A percentile compares a stretch with the other conserved stretches of the same genome.
Evolutionary conservation across 257 asterid genomes (phyloP).

Genomic region (Verbascum thapsus): DNA sequence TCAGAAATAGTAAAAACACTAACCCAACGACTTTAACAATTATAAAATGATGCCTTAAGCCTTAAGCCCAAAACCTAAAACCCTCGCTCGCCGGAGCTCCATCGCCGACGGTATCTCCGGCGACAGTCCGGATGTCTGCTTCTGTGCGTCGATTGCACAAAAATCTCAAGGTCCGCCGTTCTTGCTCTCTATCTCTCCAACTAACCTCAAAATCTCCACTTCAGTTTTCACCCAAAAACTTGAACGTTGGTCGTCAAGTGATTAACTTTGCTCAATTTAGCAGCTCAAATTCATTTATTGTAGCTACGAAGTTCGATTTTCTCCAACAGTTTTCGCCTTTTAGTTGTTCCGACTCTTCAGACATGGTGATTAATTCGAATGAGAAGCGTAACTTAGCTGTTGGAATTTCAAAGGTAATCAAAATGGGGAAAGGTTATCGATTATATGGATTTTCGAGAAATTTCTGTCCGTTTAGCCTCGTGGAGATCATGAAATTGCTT

Average conservation of each 20-base stretch:
- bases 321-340: slow-evolving; percentile 70
- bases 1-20: not conserved
- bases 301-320: slow-evolving; percentile 47
- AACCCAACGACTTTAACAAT: slow-evolving; percentile 1
- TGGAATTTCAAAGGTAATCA: slow-evolving; percentile 65
- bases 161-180: slow-evolving; percentile 49
- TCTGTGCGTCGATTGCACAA: slow-evolving; percentile 45
- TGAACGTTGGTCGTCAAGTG: slow-evolving; percentile 24
- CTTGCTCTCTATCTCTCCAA: slow-evolving; percentile 33
- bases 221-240: slow-evolving; percentile 28
- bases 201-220: slow-evolving; percentile 37
- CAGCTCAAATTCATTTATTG: slow-evolving; percentile 34
- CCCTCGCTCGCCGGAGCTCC: slow-evolving; percentile 47
- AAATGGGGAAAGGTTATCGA: slow-evolving; percentile 39
- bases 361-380: slow-evolving; percentile 51
- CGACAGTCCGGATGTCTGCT: slow-evolving; percentile 58
- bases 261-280: slow-evolving; percentile 29
- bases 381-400: slow-evolving; percentile 70
- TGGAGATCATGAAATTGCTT: slow-evolving; percentile 58
- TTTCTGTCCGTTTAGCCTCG: slow-evolving; percentile 61
- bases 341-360: slow-evolving; percentile 26
- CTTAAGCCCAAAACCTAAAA: slow-evolving; percentile 36
- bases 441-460: slow-evolving; percentile 47
- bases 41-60: slow-evolving; percentile 24
- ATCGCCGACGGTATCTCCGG: slow-evolving; percentile 45